Evolutionary conservation across 108 stramenopile genomes (phyloP).

Genomic region (Parmales sp.): DNA sequence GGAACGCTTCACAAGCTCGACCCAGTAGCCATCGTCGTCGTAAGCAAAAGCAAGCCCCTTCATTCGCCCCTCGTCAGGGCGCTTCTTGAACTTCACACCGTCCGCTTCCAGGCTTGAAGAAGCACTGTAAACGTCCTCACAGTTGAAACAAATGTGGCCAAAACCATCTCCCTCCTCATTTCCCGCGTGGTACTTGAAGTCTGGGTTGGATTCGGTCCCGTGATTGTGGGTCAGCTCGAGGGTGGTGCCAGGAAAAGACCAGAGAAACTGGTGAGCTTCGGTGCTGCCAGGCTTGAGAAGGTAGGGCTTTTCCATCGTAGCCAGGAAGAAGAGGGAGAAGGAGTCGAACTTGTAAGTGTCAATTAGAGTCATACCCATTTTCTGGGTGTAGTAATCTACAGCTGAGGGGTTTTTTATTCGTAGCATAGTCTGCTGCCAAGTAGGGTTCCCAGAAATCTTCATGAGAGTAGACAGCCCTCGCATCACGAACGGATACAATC

Average conservation of each 20-base stretch:
- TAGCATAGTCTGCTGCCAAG: conserved; percentile 82
- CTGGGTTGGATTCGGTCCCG: conserved; percentile 61
- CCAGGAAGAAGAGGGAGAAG: conserved; percentile 64
- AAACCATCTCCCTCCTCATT: conserved; percentile 80
- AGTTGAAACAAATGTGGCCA: conserved; percentile 63
- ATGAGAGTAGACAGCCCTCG: no score
- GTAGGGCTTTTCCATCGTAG: conserved; percentile 52
- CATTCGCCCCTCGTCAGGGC: conserved; percentile 76
- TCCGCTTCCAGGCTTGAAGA: conserved; percentile 61
- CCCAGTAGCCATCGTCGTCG: conserved; percentile 80
- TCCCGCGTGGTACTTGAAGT: conserved; percentile 63
- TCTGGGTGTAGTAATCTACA: conserved; percentile 54
- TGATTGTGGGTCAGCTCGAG: conserved; percentile 86
- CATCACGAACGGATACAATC: no score
- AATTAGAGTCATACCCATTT: conserved; percentile 64
- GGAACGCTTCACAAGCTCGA: conserved; percentile 59
- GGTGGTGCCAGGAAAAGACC: conserved; percentile 65
- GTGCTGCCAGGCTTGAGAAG: conserved; percentile 54
- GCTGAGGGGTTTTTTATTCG: conserved; percentile 63
- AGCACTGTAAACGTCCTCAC: conserved; percentile 72
- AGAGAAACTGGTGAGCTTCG: conserved; percentile 72
- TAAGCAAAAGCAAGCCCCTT: conserved; percentile 78
- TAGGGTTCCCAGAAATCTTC: conserved; percentile 56
- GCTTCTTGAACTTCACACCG: conserved; percentile 84
- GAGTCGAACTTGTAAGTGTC: conserved; percentile 65